A percentile compares a stretch with the other conserved stretches of the same genome.
These are phyloP conservation scores for Talaromyces sp. DNA, from an alignment of 2,329 filamentous ascomycete species.

Conservation along the genomic window DNA sequence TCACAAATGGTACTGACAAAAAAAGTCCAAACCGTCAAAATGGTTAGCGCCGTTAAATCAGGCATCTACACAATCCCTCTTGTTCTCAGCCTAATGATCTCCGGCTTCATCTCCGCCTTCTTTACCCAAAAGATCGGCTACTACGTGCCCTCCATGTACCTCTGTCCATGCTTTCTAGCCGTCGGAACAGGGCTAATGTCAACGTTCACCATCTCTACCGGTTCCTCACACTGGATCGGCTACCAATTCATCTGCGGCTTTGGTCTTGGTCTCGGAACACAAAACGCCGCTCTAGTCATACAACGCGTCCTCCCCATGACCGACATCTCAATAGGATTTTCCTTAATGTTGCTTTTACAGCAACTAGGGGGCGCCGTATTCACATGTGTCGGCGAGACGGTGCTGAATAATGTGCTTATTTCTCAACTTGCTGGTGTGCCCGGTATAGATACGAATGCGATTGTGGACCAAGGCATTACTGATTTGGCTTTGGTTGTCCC, in stretches of 20 bases:
- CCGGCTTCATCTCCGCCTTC: slow-evolving; percentile 8
- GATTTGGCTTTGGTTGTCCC: neutral
- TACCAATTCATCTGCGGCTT: slow-evolving; percentile 29
- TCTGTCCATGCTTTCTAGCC: slow-evolving; percentile 4
- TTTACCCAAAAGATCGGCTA: slow-evolving; percentile 12
- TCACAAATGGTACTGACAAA: neutral
- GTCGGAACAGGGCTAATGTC: slow-evolving; percentile 14
- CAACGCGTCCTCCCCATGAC: slow-evolving; percentile 25
- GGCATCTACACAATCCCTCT: slow-evolving; percentile 14
- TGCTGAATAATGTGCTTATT: slow-evolving; percentile 23
- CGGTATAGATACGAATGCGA: slow-evolving; percentile 20
- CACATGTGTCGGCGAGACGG: slow-evolving; percentile 23
- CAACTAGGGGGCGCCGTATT: slow-evolving; percentile 27
- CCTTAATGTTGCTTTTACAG: slow-evolving; percentile 27
- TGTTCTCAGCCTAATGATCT: slow-evolving; percentile 8
- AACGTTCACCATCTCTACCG: slow-evolving; percentile 19
- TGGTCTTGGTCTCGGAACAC: slow-evolving; percentile 28
- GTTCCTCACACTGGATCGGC: slow-evolving; percentile 27
- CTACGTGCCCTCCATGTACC: slow-evolving; percentile 13
- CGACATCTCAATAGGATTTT: slow-evolving; percentile 27
- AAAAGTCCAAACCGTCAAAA: slow-evolving; percentile 15
- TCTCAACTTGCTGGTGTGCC: slow-evolving; percentile 25
- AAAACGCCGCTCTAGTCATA: slow-evolving; percentile 24
- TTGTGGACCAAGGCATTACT: slow-evolving; percentile 8
- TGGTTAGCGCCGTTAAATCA: slow-evolving; percentile 9